Percentiles rank a stretch among this genome's conserved stretches.
phyloP scores from a whole-genome alignment of 2,329 filamentous ascomycete genomes.

The Bretziella fagacearum region DNA sequence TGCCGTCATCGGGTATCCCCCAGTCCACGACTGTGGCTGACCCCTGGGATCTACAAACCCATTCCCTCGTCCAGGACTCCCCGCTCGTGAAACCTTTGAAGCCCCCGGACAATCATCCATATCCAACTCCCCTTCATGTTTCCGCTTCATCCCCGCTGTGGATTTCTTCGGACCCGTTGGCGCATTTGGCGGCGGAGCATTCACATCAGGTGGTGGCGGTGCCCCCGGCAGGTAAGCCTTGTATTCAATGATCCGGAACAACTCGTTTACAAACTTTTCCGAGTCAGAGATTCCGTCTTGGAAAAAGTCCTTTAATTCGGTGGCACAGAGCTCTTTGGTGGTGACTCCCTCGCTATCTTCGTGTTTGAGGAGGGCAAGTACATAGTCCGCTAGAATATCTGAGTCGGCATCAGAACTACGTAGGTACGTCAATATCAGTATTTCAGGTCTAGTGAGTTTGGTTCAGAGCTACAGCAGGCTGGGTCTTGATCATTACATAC shows the following conservation, averaged over 20 bases:
- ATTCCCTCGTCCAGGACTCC: background rate
- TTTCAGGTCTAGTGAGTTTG: background rate
- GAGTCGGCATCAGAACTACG: conserved; percentile 62
- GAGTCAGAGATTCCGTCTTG: conserved; percentile 33
- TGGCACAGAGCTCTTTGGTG: conserved; percentile 50
- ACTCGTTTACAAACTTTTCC: conserved; percentile 30
- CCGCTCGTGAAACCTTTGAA: conserved; percentile 5
- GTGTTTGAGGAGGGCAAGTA: conserved; percentile 52
- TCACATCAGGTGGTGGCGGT: conserved; percentile 20
- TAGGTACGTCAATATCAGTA: background rate
- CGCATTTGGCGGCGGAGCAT: background rate
- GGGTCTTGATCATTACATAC: conserved; percentile 29
- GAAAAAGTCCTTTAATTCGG: conserved; percentile 60
- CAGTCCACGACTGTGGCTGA: conserved; percentile 3
- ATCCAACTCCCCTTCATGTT: background rate
- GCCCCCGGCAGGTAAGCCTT: conserved; percentile 37
- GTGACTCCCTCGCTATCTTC: conserved; percentile 49
- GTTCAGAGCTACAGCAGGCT: background rate
- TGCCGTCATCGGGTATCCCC: background rate
- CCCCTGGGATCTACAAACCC: conserved; percentile 3
- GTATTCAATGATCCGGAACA: conserved; percentile 41
- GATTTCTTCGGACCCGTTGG: conserved; percentile 10
- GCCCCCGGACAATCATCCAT: background rate
- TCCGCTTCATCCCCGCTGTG: conserved; percentile 6
- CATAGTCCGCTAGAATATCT: conserved; percentile 69